A percentile compares a stretch with the other conserved stretches of the same genome.
Conservation (phyloP, 2,329 filamentous ascomycete genomes). For the Aspergillus niger region DNA sequence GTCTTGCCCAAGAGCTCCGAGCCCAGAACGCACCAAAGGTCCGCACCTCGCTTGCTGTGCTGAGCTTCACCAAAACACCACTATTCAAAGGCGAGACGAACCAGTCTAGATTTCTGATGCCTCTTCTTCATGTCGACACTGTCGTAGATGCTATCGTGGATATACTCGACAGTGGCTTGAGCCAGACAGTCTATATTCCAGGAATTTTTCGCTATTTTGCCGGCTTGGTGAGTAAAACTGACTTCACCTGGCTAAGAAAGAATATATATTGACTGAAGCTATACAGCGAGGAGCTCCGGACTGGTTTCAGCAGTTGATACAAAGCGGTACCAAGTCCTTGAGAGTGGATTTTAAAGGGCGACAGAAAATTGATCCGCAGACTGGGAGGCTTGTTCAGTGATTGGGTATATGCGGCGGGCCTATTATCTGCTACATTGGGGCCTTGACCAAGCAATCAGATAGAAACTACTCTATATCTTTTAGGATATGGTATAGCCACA, state of each 20-base stretch:
- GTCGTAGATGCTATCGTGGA: slow-evolving; percentile 28
- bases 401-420: too few species aligned
- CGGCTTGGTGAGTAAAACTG: slow-evolving; percentile 21
- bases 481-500: too few species aligned
- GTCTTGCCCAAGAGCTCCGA: too few species aligned
- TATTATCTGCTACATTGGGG: too few species aligned
- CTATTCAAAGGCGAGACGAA: slow-evolving; percentile 29
- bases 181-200: slow-evolving; percentile 22
- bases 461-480: too few species aligned
- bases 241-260: too few species aligned
- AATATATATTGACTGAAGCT: not conserved
- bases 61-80: slow-evolving; percentile 29
- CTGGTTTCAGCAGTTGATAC: slow-evolving; percentile 23
- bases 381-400: slow-evolving; percentile 16
- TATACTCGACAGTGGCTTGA: slow-evolving; percentile 22
- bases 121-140: slow-evolving; percentile 28
- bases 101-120: slow-evolving; percentile 25
- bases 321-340: slow-evolving; percentile 15
- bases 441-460: too few species aligned
- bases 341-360: slow-evolving; percentile 26
- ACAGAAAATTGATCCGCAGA: slow-evolving; percentile 22
- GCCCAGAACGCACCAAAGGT: slow-evolving; percentile 16
- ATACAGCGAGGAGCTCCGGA: slow-evolving; percentile 20
- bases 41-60: slow-evolving; percentile 22
- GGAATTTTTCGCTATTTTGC: slow-evolving; percentile 23